Base-by-base conservation (phyloP, 2,329 filamentous ascomycete genomes). In the Aspergillus sp. region DNA sequence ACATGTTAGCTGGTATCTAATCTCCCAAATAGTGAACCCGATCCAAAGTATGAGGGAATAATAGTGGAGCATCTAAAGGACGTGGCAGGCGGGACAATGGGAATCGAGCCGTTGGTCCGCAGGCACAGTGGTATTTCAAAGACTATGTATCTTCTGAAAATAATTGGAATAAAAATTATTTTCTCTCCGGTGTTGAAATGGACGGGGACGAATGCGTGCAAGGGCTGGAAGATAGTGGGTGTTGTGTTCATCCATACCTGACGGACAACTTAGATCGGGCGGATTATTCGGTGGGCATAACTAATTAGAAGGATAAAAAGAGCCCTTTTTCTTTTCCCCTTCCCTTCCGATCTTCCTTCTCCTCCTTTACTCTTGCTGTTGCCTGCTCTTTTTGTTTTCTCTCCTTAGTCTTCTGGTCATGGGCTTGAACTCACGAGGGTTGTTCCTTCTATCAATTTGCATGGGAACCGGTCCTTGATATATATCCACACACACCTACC, bases 1-100 rank as follows among this genome's bases (percentile, higher is more conserved):
- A 4, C 40, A 42, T 19, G 3, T 38, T 35, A 17, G 30, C 30
- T 20, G 24, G 20, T 36, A 19, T 50, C 11, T 11, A 35, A 36
- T 38, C 10, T 11, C 20, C 7, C 17, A 38, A 49, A n/a, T 36
- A 22, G 19, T 41, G 33, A 40, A 45, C 38, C 45, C 40, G 24
- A 53, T 47, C 52, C 47, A 47, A 38, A 41, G 43, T 40, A 53
- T 51, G 32, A 36, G 47, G 45, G 45, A 42, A 35, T 45, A 32
- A 30, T 51, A 47, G 55, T 57, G 55, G 54, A 56, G 51, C 51
- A 50, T 30, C 48, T 36, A 51, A 49, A 52, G 51, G 55, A 55
- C 50, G 57, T 58, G 56, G 56, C 50, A 54, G 50, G 56, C 53
- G 47, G 54, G 51, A 58, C 54, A 55, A 49, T 45, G 36, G 22